phyloP scores from a whole-genome alignment of 2,329 filamentous ascomycete genomes.

The Aspergillus texensis region DNA sequence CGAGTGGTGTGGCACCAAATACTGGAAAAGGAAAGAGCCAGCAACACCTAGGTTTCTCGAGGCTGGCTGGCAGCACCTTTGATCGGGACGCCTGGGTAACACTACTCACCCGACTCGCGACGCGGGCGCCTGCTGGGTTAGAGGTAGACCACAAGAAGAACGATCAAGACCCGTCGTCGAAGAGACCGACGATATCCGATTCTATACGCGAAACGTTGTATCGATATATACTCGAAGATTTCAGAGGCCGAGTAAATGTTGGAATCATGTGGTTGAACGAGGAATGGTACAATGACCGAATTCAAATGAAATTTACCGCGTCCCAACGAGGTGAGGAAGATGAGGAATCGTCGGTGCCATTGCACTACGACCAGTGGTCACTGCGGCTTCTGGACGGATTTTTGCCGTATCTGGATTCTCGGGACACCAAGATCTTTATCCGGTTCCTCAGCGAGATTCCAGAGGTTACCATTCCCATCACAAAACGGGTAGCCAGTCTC shows the following conservation, averaged over 20 bases:
- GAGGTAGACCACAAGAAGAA: conserved; percentile 50
- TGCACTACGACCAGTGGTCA: conserved; percentile 78
- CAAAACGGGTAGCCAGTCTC: conserved; percentile 69
- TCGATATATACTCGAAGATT: conserved; percentile 87
- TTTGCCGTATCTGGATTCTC: conserved; percentile 84
- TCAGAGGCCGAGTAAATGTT: conserved; percentile 83
- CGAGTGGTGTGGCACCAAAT: conserved; percentile 67
- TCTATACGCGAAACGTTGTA: conserved; percentile 80
- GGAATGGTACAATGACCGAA: conserved; percentile 92
- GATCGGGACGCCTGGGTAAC: conserved; percentile 91
- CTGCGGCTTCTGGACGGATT: conserved; percentile 85
- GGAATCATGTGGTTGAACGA: conserved; percentile 94
- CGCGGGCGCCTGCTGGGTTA: conserved; percentile 72
- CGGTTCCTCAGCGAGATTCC: conserved; percentile 92
- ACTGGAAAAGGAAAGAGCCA: conserved; percentile 52
- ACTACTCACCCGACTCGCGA: conserved; percentile 81
- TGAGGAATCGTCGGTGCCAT: conserved; percentile 48
- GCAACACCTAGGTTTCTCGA: conserved; percentile 73
- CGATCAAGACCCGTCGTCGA: conserved; percentile 29
- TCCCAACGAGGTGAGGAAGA: conserved; percentile 46
- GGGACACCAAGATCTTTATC: conserved; percentile 80
- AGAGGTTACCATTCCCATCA: conserved; percentile 69
- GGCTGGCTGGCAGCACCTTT: conserved; percentile 80
- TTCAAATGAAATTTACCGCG: conserved; percentile 53
- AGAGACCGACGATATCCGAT: conserved; percentile 52